Conservation (phyloP, 495 filamentous ascomycete species). For the Aspergillus indologenus region DNA sequence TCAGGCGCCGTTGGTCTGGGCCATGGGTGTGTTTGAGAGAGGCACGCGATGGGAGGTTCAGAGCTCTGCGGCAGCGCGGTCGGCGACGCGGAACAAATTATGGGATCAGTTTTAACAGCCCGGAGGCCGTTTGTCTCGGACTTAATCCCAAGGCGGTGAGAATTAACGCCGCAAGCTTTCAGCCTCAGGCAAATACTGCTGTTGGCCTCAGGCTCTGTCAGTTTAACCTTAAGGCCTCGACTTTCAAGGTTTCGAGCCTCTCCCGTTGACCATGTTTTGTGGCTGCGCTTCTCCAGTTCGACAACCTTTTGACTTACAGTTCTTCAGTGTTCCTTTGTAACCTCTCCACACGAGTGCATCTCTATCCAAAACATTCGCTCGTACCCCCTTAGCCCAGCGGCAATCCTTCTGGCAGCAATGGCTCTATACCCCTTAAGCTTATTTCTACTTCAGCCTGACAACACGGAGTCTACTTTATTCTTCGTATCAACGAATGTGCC, state of each 20-base stretch:
- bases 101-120: conserved; percentile 13
- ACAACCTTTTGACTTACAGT: too few species aligned
- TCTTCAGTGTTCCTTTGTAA: too few species aligned
- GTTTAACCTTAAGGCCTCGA: not conserved
- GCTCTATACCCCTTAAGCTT: not conserved
- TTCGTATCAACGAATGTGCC: not conserved
- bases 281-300: not conserved
- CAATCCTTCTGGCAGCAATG: not conserved
- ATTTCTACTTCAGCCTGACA: not conserved
- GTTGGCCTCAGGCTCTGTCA: not conserved
- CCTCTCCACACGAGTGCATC: not conserved
- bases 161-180: not conserved
- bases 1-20: not conserved
- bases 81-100: conserved; percentile 25
- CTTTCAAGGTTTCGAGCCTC: not conserved
- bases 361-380: not conserved
- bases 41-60: conserved; percentile 10
- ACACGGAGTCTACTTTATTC: not conserved
- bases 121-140: not conserved
- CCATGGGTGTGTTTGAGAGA: not conserved
- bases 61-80: conserved; percentile 14
- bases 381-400: not conserved
- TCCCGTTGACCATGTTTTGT: not conserved
- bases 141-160: conserved; percentile 22
- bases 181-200: not conserved